Conservation (phyloP, 2,329 filamentous ascomycete species). For the Hymenoscyphus scutula region DNA sequence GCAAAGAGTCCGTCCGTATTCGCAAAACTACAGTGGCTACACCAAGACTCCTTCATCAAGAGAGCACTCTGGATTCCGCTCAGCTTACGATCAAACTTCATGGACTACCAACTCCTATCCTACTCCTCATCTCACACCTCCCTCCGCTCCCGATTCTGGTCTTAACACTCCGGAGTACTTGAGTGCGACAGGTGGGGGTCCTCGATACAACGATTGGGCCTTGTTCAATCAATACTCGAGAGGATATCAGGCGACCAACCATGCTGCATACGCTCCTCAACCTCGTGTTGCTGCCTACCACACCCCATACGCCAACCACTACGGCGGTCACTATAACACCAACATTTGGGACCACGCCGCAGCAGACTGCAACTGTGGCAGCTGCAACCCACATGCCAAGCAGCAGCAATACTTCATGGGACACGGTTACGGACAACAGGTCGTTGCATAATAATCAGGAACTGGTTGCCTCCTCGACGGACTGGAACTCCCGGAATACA, state of each 20-base stretch:
- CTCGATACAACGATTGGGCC: slow-evolving; percentile 52
- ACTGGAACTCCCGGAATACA: not conserved
- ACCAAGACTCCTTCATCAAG: slow-evolving; percentile 43
- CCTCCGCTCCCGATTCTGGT: slow-evolving; percentile 52
- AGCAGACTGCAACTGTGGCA: slow-evolving; percentile 46
- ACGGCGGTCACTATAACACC: slow-evolving; percentile 37
- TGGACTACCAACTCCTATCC: slow-evolving; percentile 36
- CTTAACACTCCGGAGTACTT: slow-evolving; percentile 54
- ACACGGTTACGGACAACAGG: slow-evolving; percentile 45
- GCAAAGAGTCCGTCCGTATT: slow-evolving; percentile 42
- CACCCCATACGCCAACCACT: slow-evolving; percentile 47
- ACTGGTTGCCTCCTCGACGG: not conserved
- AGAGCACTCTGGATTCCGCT: slow-evolving; percentile 32
- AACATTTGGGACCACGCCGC: slow-evolving; percentile 47
- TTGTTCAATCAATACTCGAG: slow-evolving; percentile 49
- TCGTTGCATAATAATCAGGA: slow-evolving; percentile 41
- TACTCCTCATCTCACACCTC: slow-evolving; percentile 45
- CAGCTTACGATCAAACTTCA: slow-evolving; percentile 30
- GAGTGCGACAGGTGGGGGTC: slow-evolving; percentile 45
- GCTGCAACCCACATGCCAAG: slow-evolving; percentile 45
- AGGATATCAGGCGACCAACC: slow-evolving; percentile 33
- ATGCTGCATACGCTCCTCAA: slow-evolving; percentile 38
- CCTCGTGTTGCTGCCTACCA: slow-evolving; percentile 47
- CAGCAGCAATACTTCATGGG: slow-evolving; percentile 46
- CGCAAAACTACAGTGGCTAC: slow-evolving; percentile 45